Percentiles rank a stretch among this genome's conserved stretches.
phyloP scores from a whole-genome alignment of 768 basidiomycete species.

The Sarcodon sp. region DNA sequence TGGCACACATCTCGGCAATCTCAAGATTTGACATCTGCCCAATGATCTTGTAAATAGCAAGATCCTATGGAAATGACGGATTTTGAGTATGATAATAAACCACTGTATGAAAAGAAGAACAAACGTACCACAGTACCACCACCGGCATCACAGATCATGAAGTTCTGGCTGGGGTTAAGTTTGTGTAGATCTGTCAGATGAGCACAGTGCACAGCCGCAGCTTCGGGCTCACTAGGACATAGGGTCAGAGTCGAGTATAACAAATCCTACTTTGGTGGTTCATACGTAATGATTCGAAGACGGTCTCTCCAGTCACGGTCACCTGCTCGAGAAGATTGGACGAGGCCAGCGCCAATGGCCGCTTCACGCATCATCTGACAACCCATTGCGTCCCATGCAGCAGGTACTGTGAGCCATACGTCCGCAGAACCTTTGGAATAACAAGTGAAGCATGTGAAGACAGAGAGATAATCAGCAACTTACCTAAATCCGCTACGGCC shows the following conservation, averaged over 20 bases:
- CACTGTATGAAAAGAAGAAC: not conserved
- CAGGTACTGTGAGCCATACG: slow-evolving; percentile 80
- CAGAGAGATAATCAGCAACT: slow-evolving; percentile 10
- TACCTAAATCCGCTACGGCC: slow-evolving; percentile 75
- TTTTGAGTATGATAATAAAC: slow-evolving; percentile 3
- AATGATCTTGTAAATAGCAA: slow-evolving; percentile 48
- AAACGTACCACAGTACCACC: slow-evolving; percentile 59
- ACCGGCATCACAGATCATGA: slow-evolving; percentile 84
- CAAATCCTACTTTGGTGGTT: not conserved
- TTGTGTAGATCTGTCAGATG: slow-evolving; percentile 72
- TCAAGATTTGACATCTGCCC: slow-evolving; percentile 74
- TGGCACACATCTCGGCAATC: slow-evolving; percentile 83
- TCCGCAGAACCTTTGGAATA: slow-evolving; percentile 54
- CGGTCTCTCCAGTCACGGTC: slow-evolving; percentile 73
- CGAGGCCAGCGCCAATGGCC: slow-evolving; percentile 71
- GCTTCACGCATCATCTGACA: slow-evolving; percentile 81
- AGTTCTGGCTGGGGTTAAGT: slow-evolving; percentile 69
- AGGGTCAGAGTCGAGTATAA: not conserved
- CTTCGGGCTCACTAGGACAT: slow-evolving; percentile 47
- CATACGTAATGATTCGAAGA: slow-evolving; percentile 66
- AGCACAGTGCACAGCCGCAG: slow-evolving; percentile 86
- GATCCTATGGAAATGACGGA: slow-evolving; percentile 18
- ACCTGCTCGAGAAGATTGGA: slow-evolving; percentile 55
- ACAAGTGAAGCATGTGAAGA: not conserved
- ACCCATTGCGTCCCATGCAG: slow-evolving; percentile 82